These are phyloP conservation scores for Tylopilus cervinicoccineus DNA, from an alignment of 768 basidiomycete genomes.

Conservation along the genomic window DNA sequence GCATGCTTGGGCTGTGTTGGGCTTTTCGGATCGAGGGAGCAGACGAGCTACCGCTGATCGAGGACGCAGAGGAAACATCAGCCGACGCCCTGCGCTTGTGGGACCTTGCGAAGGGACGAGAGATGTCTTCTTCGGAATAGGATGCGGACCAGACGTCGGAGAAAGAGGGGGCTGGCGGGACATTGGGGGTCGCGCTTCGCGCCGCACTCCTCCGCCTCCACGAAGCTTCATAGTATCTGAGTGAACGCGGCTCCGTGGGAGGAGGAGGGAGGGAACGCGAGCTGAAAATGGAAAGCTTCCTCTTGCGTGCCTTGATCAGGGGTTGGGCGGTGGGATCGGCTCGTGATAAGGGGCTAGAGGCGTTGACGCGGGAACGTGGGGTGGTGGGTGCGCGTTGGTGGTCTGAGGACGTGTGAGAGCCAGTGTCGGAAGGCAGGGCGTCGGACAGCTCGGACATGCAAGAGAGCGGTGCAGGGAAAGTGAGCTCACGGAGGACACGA, in stretches of 20 bases:
- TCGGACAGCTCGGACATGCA: constrained; percentile 31
- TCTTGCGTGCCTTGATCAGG: constrained; percentile 15
- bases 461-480: constrained; percentile 73
- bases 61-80: constrained; percentile 45
- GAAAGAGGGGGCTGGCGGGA: constrained; percentile 13
- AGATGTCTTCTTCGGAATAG: constrained; percentile 39
- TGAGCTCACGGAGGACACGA: constrained; percentile 49
- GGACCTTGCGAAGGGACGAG: constrained; percentile 30
- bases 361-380: constrained; percentile 5
- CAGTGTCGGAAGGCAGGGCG: constrained; percentile 5
- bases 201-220: constrained; percentile 38
- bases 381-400: neutral
- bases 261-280: constrained; percentile 41
- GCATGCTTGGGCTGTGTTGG: constrained; percentile 10
- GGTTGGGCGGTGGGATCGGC: constrained; percentile 7
- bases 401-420: constrained; percentile 3
- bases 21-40: constrained; percentile 18
- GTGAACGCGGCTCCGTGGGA: constrained; percentile 40
- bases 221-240: constrained; percentile 43
- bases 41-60: constrained; percentile 20
- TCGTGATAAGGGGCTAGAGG: constrained; percentile 23
- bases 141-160: constrained; percentile 24
- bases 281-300: constrained; percentile 39
- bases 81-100: constrained; percentile 41
- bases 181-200: neutral